phyloP scores from a whole-genome alignment of 352 stramenopile genomes.

The Phytophthora sojae region DNA sequence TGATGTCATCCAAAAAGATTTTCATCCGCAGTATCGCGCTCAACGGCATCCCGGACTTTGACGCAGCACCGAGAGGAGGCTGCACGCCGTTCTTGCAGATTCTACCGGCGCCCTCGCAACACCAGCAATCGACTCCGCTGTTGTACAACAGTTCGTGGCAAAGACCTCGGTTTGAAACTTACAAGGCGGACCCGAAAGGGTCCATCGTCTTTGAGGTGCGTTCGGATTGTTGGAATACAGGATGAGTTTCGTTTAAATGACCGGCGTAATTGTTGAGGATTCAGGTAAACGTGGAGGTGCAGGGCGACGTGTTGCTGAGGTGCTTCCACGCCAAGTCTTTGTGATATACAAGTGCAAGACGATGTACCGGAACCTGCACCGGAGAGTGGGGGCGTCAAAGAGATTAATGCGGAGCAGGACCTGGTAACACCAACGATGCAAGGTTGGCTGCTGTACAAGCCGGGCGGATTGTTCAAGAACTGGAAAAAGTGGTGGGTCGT shows the following conservation, averaged over 20 bases:
- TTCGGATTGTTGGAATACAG: neutral
- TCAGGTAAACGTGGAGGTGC: conserved; percentile 75
- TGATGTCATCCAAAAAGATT: conserved; percentile 69
- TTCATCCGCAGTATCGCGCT: conserved; percentile 63
- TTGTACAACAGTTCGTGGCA: conserved; percentile 83
- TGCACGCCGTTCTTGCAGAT: conserved; percentile 76
- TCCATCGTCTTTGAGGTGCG: conserved; percentile 67
- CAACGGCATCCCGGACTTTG: conserved; percentile 83
- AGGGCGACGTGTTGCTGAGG: conserved; percentile 73
- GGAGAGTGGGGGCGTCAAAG: neutral
- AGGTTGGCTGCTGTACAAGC: conserved; percentile 78
- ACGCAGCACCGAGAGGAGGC: conserved; percentile 60
- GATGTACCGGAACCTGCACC: neutral
- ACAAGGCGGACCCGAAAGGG: conserved; percentile 55
- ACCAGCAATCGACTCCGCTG: conserved; percentile 52
- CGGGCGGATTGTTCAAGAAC: conserved; percentile 85
- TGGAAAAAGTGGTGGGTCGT: conserved; percentile 91
- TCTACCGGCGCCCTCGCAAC: conserved; percentile 66
- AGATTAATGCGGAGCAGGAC: neutral
- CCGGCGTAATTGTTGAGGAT: neutral
- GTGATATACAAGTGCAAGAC: neutral
- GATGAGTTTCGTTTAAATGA: neutral
- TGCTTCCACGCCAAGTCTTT: conserved; percentile 77
- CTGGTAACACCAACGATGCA: conserved; percentile 41
- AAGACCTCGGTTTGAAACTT: conserved; percentile 66